A percentile compares a stretch with the other conserved stretches of the same genome.
phyloP scores from a whole-genome alignment of 2,329 filamentous ascomycete genomes.

The Fusarium poae region DNA sequence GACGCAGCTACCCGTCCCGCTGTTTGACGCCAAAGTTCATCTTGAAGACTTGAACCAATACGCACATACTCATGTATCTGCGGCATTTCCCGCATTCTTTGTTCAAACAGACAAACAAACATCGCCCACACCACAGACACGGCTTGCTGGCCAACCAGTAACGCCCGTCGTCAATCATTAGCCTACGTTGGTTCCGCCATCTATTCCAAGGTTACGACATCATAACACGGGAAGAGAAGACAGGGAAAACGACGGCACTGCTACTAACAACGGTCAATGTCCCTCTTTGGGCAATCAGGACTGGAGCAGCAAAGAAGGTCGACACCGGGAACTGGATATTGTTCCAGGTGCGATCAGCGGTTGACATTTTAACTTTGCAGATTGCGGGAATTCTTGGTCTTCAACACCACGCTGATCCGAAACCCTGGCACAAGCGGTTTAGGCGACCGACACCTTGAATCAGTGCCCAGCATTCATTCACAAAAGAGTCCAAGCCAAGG shows the following conservation, averaged over 20 bases:
- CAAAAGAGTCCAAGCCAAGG: slow-evolving; percentile 30
- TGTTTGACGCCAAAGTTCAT: slow-evolving; percentile 26
- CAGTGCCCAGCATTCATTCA: slow-evolving; percentile 20
- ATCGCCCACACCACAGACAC: slow-evolving; percentile 3
- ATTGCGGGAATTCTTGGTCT: slow-evolving; percentile 31
- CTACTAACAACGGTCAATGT: slow-evolving; percentile 29
- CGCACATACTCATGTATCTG: slow-evolving; percentile 5
- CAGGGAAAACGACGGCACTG: slow-evolving; percentile 22
- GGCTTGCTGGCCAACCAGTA: background rate
- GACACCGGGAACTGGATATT: slow-evolving; percentile 11
- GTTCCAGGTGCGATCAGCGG: background rate
- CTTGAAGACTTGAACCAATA: slow-evolving; percentile 1
- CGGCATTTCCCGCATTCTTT: slow-evolving; percentile 24
- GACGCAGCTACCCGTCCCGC: slow-evolving; percentile 23
- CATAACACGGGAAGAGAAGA: slow-evolving; percentile 8
- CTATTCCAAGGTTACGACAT: slow-evolving; percentile 11
- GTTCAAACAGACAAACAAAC: slow-evolving; percentile 8
- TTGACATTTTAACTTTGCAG: background rate
- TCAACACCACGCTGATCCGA: slow-evolving; percentile 13
- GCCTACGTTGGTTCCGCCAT: slow-evolving; percentile 11
- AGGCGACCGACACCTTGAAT: slow-evolving; percentile 19
- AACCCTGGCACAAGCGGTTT: slow-evolving; percentile 23
- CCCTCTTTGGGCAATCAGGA: slow-evolving; percentile 14
- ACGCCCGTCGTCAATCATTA: slow-evolving; percentile 16
- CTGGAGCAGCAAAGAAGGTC: slow-evolving; percentile 9